A percentile compares a stretch with the other conserved stretches of the same genome.
Conservation (phyloP, 306 rosid species). For the Crataegus laevigata region DNA sequence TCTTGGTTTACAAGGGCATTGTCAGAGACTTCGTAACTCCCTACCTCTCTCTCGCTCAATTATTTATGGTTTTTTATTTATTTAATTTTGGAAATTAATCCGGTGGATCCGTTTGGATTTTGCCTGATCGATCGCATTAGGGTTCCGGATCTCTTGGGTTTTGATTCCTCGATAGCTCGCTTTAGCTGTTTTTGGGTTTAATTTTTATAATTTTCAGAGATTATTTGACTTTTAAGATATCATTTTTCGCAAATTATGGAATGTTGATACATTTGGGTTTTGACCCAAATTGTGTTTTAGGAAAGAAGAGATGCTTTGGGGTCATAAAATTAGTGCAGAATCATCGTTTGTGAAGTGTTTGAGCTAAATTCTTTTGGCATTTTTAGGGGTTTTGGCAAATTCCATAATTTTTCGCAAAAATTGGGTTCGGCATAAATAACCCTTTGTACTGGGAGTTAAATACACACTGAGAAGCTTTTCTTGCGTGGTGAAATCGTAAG, state of each 20-base stretch:
- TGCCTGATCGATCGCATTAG: background rate
- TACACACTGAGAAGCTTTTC: background rate
- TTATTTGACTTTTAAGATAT: background rate
- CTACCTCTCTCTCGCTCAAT: background rate
- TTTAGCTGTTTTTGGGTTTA: background rate
- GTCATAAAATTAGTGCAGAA: background rate
- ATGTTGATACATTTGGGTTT: background rate
- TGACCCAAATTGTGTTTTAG: background rate
- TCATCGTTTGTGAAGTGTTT: background rate
- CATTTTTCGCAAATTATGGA: background rate
- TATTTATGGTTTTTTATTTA: background rate
- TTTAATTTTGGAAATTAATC: background rate
- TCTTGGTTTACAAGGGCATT: slow-evolving; percentile 81
- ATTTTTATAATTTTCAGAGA: background rate
- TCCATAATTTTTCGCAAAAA: background rate
- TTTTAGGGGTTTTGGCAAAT: background rate
- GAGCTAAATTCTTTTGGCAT: background rate
- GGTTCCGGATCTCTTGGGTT: background rate
- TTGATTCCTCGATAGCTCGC: background rate
- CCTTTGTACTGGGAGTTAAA: background rate
- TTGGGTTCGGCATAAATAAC: background rate
- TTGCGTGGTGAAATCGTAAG: background rate
- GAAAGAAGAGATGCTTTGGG: background rate
- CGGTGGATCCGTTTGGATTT: background rate
- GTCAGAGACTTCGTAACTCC: slow-evolving; percentile 71